Evolutionary conservation across 139 green algal species (phyloP).

Genomic region (Chara braunii): DNA sequence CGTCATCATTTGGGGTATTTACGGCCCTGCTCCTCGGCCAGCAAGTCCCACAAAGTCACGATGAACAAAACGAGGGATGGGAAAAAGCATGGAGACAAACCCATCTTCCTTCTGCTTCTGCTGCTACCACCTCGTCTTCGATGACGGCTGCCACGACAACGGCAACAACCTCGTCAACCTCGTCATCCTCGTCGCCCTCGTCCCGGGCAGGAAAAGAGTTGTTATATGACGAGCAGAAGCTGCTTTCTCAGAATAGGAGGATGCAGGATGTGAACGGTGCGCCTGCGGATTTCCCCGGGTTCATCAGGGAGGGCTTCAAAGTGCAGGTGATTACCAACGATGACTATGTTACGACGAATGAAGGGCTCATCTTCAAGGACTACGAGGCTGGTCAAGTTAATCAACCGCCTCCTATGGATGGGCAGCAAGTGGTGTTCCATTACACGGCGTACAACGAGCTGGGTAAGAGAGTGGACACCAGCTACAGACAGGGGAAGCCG

Average conservation of each 20-base stretch:
- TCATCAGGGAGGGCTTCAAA: constrained; percentile 63
- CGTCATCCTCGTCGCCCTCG: too few species aligned
- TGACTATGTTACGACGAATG: constrained; percentile 13
- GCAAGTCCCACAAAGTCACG: too few species aligned
- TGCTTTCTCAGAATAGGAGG: constrained; percentile 28
- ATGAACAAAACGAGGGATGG: too few species aligned
- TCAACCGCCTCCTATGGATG: constrained; percentile 62
- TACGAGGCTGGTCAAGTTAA: constrained; percentile 36
- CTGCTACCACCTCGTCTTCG: too few species aligned
- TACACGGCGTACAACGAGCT: constrained; percentile 98
- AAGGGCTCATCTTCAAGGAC: constrained; percentile 36
- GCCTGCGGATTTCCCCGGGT: constrained; percentile 26
- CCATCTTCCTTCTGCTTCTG: too few species aligned
- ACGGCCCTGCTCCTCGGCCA: too few species aligned
- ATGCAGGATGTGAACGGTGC: constrained; percentile 34
- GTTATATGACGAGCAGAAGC: constrained; percentile 34
- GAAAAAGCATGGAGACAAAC: too few species aligned
- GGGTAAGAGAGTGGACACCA: constrained; percentile 76
- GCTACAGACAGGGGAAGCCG: constrained; percentile 69
- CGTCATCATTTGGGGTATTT: too few species aligned
- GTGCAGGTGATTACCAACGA: constrained; percentile 54
- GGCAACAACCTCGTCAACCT: too few species aligned
- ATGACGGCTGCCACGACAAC: too few species aligned
- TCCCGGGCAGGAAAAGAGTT: too few species aligned
- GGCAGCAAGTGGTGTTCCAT: constrained; percentile 84